Conservation (phyloP, 257 asterid species). For the Cinchona pubescens region DNA sequence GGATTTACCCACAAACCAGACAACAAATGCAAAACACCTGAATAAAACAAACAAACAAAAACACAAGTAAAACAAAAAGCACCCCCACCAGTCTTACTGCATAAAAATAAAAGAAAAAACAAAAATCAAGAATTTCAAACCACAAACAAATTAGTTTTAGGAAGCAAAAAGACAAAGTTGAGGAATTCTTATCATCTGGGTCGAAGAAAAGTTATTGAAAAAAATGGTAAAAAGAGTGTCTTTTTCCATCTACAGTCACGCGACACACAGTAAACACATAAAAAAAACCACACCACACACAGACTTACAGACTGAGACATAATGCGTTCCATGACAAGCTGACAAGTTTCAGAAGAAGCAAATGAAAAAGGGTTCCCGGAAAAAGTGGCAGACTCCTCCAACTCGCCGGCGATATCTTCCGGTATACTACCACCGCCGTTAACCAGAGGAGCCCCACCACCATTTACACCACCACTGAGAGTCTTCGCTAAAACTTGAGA, state of each 20-base stretch:
- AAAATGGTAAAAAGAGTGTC: neutral
- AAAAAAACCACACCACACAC: neutral
- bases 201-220: conserved; percentile 14
- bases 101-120: conserved; percentile 2
- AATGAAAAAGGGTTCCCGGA: conserved; percentile 87
- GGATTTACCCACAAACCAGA: conserved; percentile 36
- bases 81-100: neutral
- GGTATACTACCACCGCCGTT: conserved; percentile 41
- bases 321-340: conserved; percentile 90
- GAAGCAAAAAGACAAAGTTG: conserved; percentile 19
- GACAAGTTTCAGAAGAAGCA: conserved; percentile 80
- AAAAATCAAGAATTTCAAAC: neutral
- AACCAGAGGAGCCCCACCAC: conserved; percentile 10
- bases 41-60: conserved; percentile 15
- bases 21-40: conserved; percentile 8
- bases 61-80: conserved; percentile 7
- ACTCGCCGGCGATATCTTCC: conserved; percentile 57
- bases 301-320: conserved; percentile 95
- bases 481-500: conserved; percentile 35
- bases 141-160: neutral
- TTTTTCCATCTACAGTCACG: neutral
- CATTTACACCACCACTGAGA: neutral
- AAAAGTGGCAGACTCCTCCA: conserved; percentile 48
- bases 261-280: neutral
- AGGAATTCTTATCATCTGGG: conserved; percentile 1